phyloP scores from a whole-genome alignment of 2,329 filamentous ascomycete genomes.

The Colletotrichum echinochloae region DNA sequence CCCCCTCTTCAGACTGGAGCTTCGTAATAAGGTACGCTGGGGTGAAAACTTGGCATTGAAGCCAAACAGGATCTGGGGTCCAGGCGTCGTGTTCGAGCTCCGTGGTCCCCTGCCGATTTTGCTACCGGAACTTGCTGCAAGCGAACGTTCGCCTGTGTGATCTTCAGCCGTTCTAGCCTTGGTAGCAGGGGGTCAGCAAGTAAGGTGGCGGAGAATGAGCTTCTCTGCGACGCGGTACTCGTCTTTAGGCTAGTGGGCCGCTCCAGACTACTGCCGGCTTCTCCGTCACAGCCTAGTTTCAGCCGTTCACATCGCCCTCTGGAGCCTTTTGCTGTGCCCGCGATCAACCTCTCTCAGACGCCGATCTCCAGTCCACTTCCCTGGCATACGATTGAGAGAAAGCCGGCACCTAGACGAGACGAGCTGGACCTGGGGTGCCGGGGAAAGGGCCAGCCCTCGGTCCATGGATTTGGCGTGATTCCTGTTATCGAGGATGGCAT shows the following conservation, averaged over 20 bases:
- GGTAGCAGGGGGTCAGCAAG: conserved; percentile 5
- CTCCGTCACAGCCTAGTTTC: conserved; percentile 40
- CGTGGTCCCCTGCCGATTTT: conserved; percentile 32
- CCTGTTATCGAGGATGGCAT: conserved; percentile 29
- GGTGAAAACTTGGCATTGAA: conserved; percentile 37
- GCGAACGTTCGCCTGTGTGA: conserved; percentile 36
- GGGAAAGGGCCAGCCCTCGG: conserved; percentile 10
- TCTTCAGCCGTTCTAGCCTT: conserved; percentile 31
- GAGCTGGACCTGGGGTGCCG: conserved; percentile 2
- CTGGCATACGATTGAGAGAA: conserved; percentile 7
- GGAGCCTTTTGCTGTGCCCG: background rate
- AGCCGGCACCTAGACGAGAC: background rate
- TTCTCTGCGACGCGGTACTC: conserved; percentile 28
- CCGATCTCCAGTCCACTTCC: conserved; percentile 14
- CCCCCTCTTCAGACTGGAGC: conserved; percentile 18
- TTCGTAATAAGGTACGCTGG: conserved; percentile 38
- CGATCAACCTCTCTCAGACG: conserved; percentile 30
- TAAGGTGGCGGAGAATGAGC: background rate
- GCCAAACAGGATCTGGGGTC: conserved; percentile 9
- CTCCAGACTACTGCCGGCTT: conserved; percentile 26
- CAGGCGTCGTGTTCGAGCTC: conserved; percentile 10
- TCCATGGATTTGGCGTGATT: conserved; percentile 25
- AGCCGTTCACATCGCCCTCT: conserved; percentile 22
- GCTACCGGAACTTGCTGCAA: conserved; percentile 37
- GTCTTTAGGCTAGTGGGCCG: conserved; percentile 31